Conservation (phyloP, 257 asterid species). For the Forsythia suspensa region DNA sequence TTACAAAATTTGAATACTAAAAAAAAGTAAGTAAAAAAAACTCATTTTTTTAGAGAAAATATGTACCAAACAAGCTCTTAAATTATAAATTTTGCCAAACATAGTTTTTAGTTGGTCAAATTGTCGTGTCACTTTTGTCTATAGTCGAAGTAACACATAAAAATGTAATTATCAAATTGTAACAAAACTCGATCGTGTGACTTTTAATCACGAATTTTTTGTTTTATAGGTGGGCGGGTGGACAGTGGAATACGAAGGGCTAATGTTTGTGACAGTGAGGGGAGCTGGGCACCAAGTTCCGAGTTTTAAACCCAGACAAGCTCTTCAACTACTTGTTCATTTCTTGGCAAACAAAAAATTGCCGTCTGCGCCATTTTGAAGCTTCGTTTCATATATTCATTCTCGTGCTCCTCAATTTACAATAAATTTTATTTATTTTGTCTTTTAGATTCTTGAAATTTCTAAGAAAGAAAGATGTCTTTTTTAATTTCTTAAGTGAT, state of each 20-base stretch:
- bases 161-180: too few species aligned
- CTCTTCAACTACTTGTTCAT: conserved; percentile 55
- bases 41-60: too few species aligned
- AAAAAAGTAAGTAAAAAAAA: too few species aligned
- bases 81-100: too few species aligned
- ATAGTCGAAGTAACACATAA: too few species aligned
- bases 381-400: background rate
- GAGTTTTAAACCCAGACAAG: conserved; percentile 60
- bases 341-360: conserved; percentile 49
- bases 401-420: background rate
- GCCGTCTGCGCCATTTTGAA: conserved; percentile 52
- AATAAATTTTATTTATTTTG: background rate
- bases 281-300: conserved; percentile 97
- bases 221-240: conserved; percentile 84
- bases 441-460: background rate
- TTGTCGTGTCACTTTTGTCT: too few species aligned
- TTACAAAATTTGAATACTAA: too few species aligned
- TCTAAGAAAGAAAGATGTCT: background rate
- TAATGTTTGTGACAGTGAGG: conserved; percentile 67
- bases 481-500: background rate
- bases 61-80: too few species aligned
- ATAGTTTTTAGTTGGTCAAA: too few species aligned
- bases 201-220: background rate
- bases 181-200: too few species aligned
- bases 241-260: conserved; percentile 63